These are phyloP conservation scores for Fusarium torulosum DNA, from an alignment of 2,329 filamentous ascomycete species.

Conservation along the genomic window DNA sequence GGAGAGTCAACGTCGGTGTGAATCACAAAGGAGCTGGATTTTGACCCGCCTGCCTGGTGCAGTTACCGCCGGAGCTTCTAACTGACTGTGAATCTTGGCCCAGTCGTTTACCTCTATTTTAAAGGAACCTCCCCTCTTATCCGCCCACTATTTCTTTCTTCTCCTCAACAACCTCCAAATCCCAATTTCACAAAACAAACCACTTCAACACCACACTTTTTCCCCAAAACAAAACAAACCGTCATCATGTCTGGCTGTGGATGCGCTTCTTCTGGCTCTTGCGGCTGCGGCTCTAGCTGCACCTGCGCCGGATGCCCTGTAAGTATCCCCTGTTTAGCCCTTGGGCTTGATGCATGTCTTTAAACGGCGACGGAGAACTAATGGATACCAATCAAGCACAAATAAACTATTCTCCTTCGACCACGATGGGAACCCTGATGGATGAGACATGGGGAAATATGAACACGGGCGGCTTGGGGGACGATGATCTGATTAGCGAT, in stretches of 20 bases:
- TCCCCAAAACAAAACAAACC: slow-evolving; percentile 12
- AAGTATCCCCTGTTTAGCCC: slow-evolving; percentile 45
- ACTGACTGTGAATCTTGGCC: slow-evolving; percentile 14
- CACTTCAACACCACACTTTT: slow-evolving; percentile 23
- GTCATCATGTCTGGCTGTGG: slow-evolving; percentile 59
- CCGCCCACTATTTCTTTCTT: slow-evolving; percentile 20
- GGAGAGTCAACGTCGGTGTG: slow-evolving; percentile 15
- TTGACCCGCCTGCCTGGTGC: slow-evolving; percentile 22
- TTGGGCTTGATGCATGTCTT: slow-evolving; percentile 18
- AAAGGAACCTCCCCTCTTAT: slow-evolving; percentile 34
- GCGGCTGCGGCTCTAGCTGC: slow-evolving; percentile 58
- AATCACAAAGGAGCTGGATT: slow-evolving; percentile 16
- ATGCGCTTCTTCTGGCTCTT: slow-evolving; percentile 57
- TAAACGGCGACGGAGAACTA: slow-evolving; percentile 19
- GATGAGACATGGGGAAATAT: slow-evolving; percentile 18
- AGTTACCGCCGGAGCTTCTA: not conserved
- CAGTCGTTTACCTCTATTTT: slow-evolving; percentile 20
- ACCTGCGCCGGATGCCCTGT: slow-evolving; percentile 60
- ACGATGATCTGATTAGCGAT: slow-evolving; percentile 27
- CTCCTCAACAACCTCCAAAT: slow-evolving; percentile 21
- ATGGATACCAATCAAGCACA: slow-evolving; percentile 48
- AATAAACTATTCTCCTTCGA: slow-evolving; percentile 41
- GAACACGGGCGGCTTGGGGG: slow-evolving; percentile 15
- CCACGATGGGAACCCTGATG: slow-evolving; percentile 46
- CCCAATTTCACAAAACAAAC: slow-evolving; percentile 12